Evolutionary conservation across 345 rosid species (phyloP), one percentile per base, ranked within the genome.

Genomic region (Citrus unshiu): DNA sequence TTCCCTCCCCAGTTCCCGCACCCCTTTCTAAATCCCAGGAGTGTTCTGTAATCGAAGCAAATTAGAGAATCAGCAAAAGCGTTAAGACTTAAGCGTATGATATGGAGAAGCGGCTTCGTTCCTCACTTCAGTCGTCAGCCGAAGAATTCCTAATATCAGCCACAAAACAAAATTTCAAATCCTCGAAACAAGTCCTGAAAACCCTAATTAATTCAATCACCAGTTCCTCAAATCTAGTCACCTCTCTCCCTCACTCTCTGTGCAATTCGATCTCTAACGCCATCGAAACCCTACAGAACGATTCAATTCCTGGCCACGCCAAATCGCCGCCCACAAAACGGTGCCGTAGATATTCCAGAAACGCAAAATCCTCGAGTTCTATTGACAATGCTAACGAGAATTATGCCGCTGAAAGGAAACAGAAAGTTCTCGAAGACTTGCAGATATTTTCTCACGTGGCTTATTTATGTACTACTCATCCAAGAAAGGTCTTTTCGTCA

Each of bases 91-190:
- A 12, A 46, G 5, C 18, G 18, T 46, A 46, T 3, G 51, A 46
- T 12, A 90, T 93, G 97, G 95, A 92, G 90, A 94, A 91, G 86
- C 83, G 89, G 39, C 94, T 91, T 27, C 90, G 97, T 7, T 87
- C 95, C 1, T 84, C 90, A 61, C 94, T 93, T 67, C 84, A 83
- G 59, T 89, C 93, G 72, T 89, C 97, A 3, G 89, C 97, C 16
- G 90, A 89, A 5, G 97, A 92, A 29, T 92, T 93, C 88, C 82
- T 93, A 72, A 81, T 90, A 64, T 61, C 88, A 61, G 92, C 90
- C 79, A 68, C 80, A 9, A 86, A 80, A 29, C 84, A 81, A 72
- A 73, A 74, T 77, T 82, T 90, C 29, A 93, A 91, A 83, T 83
- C 95, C 72, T 80, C 93, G 2, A 95, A 93, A 78, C 70, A 91